phyloP scores from a whole-genome alignment of 1,139 yeast species.

The Ashbya aceris region DNA sequence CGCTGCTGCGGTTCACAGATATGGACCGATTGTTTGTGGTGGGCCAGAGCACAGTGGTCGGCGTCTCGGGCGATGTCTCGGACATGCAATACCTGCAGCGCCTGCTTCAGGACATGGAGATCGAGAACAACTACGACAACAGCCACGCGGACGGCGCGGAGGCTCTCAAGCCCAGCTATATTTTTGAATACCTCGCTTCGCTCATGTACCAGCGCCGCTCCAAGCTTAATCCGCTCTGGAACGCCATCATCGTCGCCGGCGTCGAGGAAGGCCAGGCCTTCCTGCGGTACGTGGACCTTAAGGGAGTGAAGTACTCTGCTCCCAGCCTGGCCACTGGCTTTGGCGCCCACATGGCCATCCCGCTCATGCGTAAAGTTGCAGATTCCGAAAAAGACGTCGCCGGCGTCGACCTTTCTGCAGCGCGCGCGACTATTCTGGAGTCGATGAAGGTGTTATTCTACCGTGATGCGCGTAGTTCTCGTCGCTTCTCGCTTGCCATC shows the following conservation, averaged over 20 bases:
- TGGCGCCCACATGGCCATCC: conserved; percentile 91
- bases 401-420: conserved; percentile 63
- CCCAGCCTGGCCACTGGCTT: conserved; percentile 94
- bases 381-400: conserved; percentile 66
- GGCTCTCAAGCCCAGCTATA: conserved; percentile 69
- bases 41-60: conserved; percentile 82
- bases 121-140: conserved; percentile 71
- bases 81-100: conserved; percentile 82
- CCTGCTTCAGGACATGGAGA: conserved; percentile 66
- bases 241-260: conserved; percentile 87
- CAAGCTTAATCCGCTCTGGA: conserved; percentile 96
- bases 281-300: conserved; percentile 76
- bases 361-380: conserved; percentile 75
- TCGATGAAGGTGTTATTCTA: conserved; percentile 92
- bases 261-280: conserved; percentile 65
- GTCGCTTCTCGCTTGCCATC: conserved; percentile 77
- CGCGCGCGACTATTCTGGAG: conserved; percentile 64
- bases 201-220: conserved; percentile 82
- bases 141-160: conserved; percentile 47
- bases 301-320: conserved; percentile 84
- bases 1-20: conserved; percentile 77
- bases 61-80: conserved; percentile 89
- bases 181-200: conserved; percentile 78
- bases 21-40: conserved; percentile 77
- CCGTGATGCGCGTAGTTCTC: conserved; percentile 92